phyloP scores from a whole-genome alignment of 768 basidiomycete genomes.

The Boletus vermiculosoides region DNA sequence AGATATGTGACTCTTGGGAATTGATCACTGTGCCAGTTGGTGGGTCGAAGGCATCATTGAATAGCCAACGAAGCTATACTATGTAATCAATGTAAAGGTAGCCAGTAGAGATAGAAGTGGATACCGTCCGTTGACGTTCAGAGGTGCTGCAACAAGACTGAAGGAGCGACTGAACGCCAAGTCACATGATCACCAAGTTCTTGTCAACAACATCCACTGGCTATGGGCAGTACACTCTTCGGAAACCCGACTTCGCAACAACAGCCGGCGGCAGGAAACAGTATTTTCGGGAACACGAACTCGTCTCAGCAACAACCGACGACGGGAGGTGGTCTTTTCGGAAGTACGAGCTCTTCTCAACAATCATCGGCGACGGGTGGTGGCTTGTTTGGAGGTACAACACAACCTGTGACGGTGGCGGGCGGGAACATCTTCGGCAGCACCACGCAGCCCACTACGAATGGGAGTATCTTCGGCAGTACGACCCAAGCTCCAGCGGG shows the following conservation, averaged over 20 bases:
- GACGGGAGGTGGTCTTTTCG: conserved; percentile 18
- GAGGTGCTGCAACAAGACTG: too few relatives aligned
- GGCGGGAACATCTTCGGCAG: conserved; percentile 12
- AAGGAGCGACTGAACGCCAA: too few relatives aligned
- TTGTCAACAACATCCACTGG: background rate
- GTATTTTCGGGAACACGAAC: conserved; percentile 27
- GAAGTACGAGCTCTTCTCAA: conserved; percentile 12
- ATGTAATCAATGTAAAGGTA: background rate
- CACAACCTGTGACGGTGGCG: conserved; percentile 11
- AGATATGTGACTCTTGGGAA: too few relatives aligned
- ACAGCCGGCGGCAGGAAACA: conserved; percentile 22
- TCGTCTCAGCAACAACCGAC: conserved; percentile 26
- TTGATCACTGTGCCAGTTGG: background rate
- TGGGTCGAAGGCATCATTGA: background rate
- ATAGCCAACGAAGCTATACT: background rate
- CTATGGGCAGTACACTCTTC: conserved; percentile 20
- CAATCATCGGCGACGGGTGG: conserved; percentile 15
- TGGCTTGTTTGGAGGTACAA: conserved; percentile 16
- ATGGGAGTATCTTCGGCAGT: conserved; percentile 14
- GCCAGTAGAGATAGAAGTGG: too few relatives aligned
- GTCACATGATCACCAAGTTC: too few relatives aligned
- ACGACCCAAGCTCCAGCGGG: conserved; percentile 8
- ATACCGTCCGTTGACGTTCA: too few relatives aligned
- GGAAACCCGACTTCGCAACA: conserved; percentile 25
- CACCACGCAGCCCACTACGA: conserved; percentile 14